Conservation (phyloP, 495 filamentous ascomycete genomes). For the Aspergillus bridgeri region DNA sequence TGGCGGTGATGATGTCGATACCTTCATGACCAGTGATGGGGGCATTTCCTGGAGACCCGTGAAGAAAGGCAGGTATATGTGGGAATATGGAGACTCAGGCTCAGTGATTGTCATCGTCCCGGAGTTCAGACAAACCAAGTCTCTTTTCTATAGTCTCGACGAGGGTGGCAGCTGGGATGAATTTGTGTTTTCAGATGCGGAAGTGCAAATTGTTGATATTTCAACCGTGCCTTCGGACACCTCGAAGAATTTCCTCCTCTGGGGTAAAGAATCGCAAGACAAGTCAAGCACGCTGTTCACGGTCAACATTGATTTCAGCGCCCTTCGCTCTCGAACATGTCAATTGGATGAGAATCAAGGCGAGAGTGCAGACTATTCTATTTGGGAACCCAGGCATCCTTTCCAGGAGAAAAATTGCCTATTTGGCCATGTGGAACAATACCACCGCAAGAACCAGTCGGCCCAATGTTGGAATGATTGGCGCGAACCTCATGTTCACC, state of each 20-base stretch:
- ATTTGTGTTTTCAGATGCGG: slow-evolving; percentile 66
- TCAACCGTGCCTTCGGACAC: slow-evolving; percentile 86
- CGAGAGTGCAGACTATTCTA: slow-evolving; percentile 69
- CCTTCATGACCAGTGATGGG: slow-evolving; percentile 83
- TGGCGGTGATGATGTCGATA: slow-evolving; percentile 62
- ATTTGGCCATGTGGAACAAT: slow-evolving; percentile 87
- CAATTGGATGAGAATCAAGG: slow-evolving; percentile 60
- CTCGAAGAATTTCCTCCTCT: slow-evolving; percentile 85
- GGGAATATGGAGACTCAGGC: slow-evolving; percentile 93
- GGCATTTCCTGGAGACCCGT: slow-evolving; percentile 84
- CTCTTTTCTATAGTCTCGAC: slow-evolving; percentile 73
- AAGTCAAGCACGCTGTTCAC: slow-evolving; percentile 54
- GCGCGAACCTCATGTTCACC: slow-evolving; percentile 59
- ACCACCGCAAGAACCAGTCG: slow-evolving; percentile 78
- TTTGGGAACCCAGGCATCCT: slow-evolving; percentile 84
- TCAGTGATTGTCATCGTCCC: slow-evolving; percentile 83
- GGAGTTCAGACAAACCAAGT: slow-evolving; percentile 58
- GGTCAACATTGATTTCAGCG: slow-evolving; percentile 84
- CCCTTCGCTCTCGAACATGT: slow-evolving; percentile 67
- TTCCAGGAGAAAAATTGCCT: slow-evolving; percentile 71
- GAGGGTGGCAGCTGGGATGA: slow-evolving; percentile 72
- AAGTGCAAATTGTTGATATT: slow-evolving; percentile 69
- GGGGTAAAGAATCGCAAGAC: slow-evolving; percentile 56
- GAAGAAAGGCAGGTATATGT: slow-evolving; percentile 82
- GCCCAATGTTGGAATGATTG: slow-evolving; percentile 79